These are phyloP conservation scores for Apiospora rasikravindrae DNA, from an alignment of 2,329 filamentous ascomycete species.

Conservation along the genomic window DNA sequence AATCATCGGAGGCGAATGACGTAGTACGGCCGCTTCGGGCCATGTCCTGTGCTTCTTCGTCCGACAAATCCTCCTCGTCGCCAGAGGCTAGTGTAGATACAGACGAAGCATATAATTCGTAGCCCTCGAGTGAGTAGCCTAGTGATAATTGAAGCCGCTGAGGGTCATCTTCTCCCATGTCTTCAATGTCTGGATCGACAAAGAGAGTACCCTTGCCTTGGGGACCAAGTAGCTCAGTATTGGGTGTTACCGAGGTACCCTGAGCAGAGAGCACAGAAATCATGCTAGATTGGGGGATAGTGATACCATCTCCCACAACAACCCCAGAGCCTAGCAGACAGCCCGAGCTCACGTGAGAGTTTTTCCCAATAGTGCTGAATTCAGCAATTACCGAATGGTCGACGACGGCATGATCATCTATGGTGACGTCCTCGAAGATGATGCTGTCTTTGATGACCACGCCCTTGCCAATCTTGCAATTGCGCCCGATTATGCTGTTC, in stretches of 20 bases:
- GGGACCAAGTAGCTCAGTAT: constrained; percentile 54
- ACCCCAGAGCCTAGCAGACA: constrained; percentile 83
- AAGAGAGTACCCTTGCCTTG: constrained; percentile 57
- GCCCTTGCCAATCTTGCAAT: constrained; percentile 86
- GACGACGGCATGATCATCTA: constrained; percentile 77
- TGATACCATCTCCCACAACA: constrained; percentile 67
- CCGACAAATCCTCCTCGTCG: constrained; percentile 68
- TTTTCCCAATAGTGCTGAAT: constrained; percentile 72
- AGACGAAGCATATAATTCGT: constrained; percentile 59
- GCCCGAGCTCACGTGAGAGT: constrained; percentile 72
- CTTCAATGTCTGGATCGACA: constrained; percentile 52
- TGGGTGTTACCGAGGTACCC: constrained; percentile 45
- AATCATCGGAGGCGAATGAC: constrained; percentile 76
- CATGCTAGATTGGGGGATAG: constrained; percentile 43
- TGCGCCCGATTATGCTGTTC: constrained; percentile 81
- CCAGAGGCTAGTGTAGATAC: constrained; percentile 68
- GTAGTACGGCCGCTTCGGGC: constrained; percentile 59
- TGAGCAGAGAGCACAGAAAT: constrained; percentile 45
- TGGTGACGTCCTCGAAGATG: constrained; percentile 85
- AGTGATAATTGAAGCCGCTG: constrained; percentile 59
- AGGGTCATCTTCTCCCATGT: constrained; percentile 56
- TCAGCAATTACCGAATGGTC: constrained; percentile 78
- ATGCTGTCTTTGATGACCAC: constrained; percentile 80
- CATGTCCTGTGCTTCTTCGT: constrained; percentile 69
- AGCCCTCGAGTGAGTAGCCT: constrained; percentile 57